Evolutionary conservation across 495 filamentous ascomycete genomes (phyloP).

Genomic region (Aspergillus funiculosus): DNA sequence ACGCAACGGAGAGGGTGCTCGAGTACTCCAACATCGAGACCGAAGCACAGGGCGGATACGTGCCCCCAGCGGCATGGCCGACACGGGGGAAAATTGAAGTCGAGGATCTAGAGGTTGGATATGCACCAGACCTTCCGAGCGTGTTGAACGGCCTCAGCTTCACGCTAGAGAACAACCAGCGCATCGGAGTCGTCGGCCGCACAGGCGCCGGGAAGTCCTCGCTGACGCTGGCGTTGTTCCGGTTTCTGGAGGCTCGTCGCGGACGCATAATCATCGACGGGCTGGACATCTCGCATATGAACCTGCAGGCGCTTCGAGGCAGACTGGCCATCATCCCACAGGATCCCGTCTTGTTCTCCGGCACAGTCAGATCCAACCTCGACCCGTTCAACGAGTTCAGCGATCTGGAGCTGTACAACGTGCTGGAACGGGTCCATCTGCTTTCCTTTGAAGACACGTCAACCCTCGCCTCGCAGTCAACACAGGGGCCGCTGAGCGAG

Average conservation of each 20-base stretch:
- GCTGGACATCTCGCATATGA: constrained; percentile 68
- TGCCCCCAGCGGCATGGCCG: constrained; percentile 74
- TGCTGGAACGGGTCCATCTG: constrained; percentile 71
- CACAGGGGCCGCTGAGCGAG: constrained; percentile 19
- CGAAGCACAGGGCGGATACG: constrained; percentile 53
- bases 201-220: constrained; percentile 88
- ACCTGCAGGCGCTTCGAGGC: constrained; percentile 64
- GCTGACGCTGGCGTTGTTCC: constrained; percentile 75
- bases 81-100: constrained; percentile 70
- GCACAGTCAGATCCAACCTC: constrained; percentile 75
- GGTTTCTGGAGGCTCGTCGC: constrained; percentile 67
- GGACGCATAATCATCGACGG: constrained; percentile 72
- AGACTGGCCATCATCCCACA: constrained; percentile 81
- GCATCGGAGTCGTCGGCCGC: constrained; percentile 77
- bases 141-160: constrained; percentile 73
- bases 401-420: constrained; percentile 67
- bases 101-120: constrained; percentile 64
- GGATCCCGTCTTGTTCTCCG: constrained; percentile 82
- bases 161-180: constrained; percentile 62
- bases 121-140: constrained; percentile 69
- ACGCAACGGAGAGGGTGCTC: constrained; percentile 72
- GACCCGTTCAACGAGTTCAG: constrained; percentile 72
- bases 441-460: constrained; percentile 41
- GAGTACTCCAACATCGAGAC: constrained; percentile 71
- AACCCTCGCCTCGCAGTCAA: constrained; percentile 30